Evolutionary conservation across 371 early-diverging fungal genomes (phyloP), one percentile per base, ranked within the genome.

Genomic region (Rhizopus stolonifer): DNA sequence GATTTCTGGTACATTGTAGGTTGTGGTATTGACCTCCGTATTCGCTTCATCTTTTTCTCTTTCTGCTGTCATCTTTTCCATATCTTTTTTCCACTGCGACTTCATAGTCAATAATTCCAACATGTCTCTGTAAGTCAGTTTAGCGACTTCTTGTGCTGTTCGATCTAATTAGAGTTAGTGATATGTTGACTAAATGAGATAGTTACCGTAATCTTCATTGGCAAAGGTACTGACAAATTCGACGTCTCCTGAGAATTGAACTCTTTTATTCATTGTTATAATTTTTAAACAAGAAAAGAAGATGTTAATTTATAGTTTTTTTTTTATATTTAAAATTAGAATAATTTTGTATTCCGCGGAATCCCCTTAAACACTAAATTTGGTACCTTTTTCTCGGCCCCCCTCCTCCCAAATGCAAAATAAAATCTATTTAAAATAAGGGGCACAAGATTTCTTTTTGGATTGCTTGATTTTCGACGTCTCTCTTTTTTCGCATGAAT

Each of bases 81-180:
- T 72, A 19, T 76, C 68, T 55, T 70, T 63, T 53, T 65, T 68
- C 68, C 67, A 68, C 52, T 70, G 61, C 39, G 76, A 72, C 47
- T 68, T 72, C 58, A 76, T 60, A 22, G 72, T 70, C 6, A 76
- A 42, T 25, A 76, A 56, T 49, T 76, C 76, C 17, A 71, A 52
- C 76, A 76, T 76, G 31, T 76, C 76, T 47, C 64, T 51, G 25
- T 76, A 76, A 21, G 76, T 66, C 11, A 76, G 46, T 62, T 72
- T 76, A 13, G 76, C 70, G 21, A 76, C 76, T 63, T 72, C 69
- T 52, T 70, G 72, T 3, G 72, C 72, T 48, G 76, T 70, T 50
- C 76, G 72, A 61, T 76, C 76, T 76, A 54, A 9, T 3, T 4
- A 36, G 13, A 38, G 4, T 42, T 33, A 29, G 24, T 22, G 29